These are phyloP conservation scores for Claviceps sp. DNA, from an alignment of 2,329 filamentous ascomycete genomes.

Conservation along the genomic window DNA sequence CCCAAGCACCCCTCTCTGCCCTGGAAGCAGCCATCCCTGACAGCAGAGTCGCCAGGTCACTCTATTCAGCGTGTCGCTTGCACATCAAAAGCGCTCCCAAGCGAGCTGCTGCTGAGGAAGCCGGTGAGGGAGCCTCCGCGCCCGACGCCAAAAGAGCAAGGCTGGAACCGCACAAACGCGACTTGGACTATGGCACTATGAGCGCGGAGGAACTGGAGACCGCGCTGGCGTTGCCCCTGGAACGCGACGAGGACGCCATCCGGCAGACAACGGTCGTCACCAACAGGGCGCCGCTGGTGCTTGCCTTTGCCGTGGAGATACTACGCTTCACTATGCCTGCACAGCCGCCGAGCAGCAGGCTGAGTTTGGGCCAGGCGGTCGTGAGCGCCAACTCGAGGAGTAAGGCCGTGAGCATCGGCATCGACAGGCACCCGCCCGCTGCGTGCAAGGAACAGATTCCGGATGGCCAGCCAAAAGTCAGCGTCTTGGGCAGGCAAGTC, in stretches of 20 bases:
- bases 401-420: conserved; percentile 62
- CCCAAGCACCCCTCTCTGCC: conserved; percentile 29
- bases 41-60: conserved; percentile 32
- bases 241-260: conserved; percentile 45
- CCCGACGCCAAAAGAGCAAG: conserved; percentile 18
- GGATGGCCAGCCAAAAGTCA: conserved; percentile 60
- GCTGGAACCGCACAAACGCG: conserved; percentile 19
- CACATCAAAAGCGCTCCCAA: conserved; percentile 29
- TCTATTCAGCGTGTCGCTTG: conserved; percentile 41
- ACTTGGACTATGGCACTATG: conserved; percentile 26
- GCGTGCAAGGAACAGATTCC: conserved; percentile 62
- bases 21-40: conserved; percentile 35
- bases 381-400: conserved; percentile 68
- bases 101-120: conserved; percentile 11
- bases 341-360: conserved; percentile 69
- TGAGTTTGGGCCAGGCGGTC: conserved; percentile 73
- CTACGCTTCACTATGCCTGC: conserved; percentile 73
- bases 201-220: conserved; percentile 47
- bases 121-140: conserved; percentile 1
- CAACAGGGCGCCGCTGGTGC: conserved; percentile 68
- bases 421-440: conserved; percentile 45
- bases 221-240: conserved; percentile 46
- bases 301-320: conserved; percentile 65
- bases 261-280: conserved; percentile 47
- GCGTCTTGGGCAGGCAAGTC: conserved; percentile 59